These are phyloP conservation scores for Ogataea allantospora DNA, from an alignment of 805 yeast species.

Conservation along the genomic window DNA sequence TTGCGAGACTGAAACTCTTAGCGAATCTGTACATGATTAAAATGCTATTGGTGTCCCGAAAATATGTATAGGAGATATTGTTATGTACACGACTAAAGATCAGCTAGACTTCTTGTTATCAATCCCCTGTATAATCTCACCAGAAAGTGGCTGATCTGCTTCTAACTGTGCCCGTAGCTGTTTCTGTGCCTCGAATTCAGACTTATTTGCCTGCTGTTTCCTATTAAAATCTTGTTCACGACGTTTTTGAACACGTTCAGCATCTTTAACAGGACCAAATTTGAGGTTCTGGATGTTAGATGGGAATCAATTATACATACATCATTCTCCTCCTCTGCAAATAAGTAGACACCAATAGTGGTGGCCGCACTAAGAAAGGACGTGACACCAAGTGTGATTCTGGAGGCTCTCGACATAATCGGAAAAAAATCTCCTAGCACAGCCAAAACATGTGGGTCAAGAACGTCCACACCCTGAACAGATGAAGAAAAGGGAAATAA, in stretches of 20 bases:
- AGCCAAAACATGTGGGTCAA: constrained; percentile 5
- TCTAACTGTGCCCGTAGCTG: constrained; percentile 57
- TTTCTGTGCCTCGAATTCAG: constrained; percentile 66
- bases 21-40: constrained; percentile 9
- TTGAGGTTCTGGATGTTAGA: constrained; percentile 49
- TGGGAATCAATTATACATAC: constrained; percentile 32
- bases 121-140: constrained; percentile 45
- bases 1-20: constrained; percentile 2
- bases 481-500: not conserved
- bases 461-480: no score
- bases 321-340: constrained; percentile 68
- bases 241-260: constrained; percentile 55
- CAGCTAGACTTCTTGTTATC: constrained; percentile 23
- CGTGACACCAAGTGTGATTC: constrained; percentile 64
- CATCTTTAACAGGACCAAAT: constrained; percentile 85
- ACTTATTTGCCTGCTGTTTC: constrained; percentile 52
- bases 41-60: not conserved
- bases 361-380: constrained; percentile 56
- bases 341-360: constrained; percentile 64
- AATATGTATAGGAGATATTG: constrained; percentile 2
- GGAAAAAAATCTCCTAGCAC: constrained; percentile 9
- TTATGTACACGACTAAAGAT: constrained; percentile 9
- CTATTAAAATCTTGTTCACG: constrained; percentile 33
- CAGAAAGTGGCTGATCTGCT: constrained; percentile 61
- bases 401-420: constrained; percentile 76